Conservation (phyloP, 2,329 filamentous ascomycete species). For the Lecanosticta acicola region DNA sequence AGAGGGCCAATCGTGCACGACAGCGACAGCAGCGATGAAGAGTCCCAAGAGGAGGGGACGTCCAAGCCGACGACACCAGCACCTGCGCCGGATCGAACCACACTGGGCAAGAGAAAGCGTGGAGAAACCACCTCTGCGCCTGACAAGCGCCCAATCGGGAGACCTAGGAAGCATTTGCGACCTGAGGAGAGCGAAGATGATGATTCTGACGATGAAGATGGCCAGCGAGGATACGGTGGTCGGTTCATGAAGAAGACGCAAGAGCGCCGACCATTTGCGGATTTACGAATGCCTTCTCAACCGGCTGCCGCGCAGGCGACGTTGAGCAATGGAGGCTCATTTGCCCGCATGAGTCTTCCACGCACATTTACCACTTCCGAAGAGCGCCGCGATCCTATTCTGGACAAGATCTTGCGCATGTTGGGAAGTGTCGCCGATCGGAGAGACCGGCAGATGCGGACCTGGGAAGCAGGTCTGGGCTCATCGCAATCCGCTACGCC, state of each 20-base stretch:
- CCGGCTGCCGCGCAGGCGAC: too few relatives aligned
- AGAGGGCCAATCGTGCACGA: slow-evolving; percentile 28
- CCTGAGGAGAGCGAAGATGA: slow-evolving; percentile 3
- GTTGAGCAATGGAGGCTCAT: too few relatives aligned
- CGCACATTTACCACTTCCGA: neutral
- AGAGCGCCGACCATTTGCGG: neutral
- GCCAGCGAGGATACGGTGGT: neutral
- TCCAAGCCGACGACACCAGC: too few relatives aligned
- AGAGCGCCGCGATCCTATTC: slow-evolving; percentile 7
- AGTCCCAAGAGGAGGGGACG: slow-evolving; percentile 24
- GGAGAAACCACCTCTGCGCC: neutral
- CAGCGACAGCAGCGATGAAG: slow-evolving; percentile 33
- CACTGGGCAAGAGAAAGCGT: neutral
- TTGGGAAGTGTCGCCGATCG: slow-evolving; percentile 7
- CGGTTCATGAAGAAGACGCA: neutral
- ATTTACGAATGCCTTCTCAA: too few relatives aligned
- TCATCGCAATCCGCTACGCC: neutral
- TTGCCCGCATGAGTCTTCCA: neutral
- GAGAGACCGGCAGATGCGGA: neutral
- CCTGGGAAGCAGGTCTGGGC: neutral
- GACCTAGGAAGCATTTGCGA: slow-evolving; percentile 6
- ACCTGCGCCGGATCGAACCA: slow-evolving; percentile 5
- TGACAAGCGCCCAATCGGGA: slow-evolving; percentile 3
- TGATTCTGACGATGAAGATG: neutral
- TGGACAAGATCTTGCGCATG: slow-evolving; percentile 10